Conservation (phyloP, 2,329 filamentous ascomycete genomes). For the Allantophomopsis lycopodina region DNA sequence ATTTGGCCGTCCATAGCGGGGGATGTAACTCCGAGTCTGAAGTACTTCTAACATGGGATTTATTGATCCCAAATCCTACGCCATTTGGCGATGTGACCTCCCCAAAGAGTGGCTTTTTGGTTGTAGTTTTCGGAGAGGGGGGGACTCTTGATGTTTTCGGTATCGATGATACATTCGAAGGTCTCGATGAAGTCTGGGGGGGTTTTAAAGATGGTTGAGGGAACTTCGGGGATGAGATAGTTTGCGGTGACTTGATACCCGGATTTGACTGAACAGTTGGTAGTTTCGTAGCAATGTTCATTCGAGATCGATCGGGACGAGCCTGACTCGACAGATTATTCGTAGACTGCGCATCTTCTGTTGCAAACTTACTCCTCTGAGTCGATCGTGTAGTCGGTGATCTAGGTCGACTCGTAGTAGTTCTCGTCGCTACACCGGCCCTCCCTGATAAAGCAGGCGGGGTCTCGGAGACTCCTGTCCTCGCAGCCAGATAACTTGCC, state of each 20-base stretch:
- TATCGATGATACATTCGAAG: too few species aligned
- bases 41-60: conserved; percentile 40
- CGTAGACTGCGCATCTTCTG: conserved; percentile 36
- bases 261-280: conserved; percentile 5
- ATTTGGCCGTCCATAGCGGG: too few species aligned
- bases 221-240: conserved; percentile 30
- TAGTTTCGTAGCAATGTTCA: too few species aligned
- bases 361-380: conserved; percentile 31
- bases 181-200: conserved; percentile 12
- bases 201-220: conserved; percentile 17
- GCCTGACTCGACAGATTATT: conserved; percentile 46
- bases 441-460: too few species aligned
- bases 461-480: too few species aligned
- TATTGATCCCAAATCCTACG: conserved; percentile 44
- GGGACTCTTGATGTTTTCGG: too few species aligned
- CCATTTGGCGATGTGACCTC: conserved; percentile 46
- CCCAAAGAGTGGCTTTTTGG: conserved; percentile 48
- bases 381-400: conserved; percentile 11
- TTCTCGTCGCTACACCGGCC: conserved; percentile 5
- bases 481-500: too few species aligned
- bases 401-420: conserved; percentile 6
- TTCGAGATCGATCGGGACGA: conserved; percentile 38
- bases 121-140: too few species aligned
- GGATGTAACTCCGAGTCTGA: conserved; percentile 33
- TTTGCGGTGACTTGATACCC: conserved; percentile 20